These are phyloP conservation scores for Arctium minus DNA, from an alignment of 129 eudicot species.

Conservation along the genomic window DNA sequence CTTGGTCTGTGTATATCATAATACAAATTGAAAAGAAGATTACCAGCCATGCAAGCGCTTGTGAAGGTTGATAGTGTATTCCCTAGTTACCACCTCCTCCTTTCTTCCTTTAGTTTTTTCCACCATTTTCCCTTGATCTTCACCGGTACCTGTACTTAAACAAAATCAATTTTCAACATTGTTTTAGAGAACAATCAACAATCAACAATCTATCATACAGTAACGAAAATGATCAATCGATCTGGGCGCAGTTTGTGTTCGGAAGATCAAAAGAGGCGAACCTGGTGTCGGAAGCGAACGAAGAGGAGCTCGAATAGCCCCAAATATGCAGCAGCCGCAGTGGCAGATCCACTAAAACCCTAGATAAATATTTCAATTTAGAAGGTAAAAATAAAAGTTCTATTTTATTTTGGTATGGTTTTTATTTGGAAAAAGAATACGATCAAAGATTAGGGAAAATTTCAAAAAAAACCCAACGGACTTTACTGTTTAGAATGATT, in stretches of 20 bases:
- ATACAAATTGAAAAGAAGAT: background rate
- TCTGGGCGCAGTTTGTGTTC: background rate
- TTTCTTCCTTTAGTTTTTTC: constrained; percentile 43
- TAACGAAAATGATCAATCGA: background rate
- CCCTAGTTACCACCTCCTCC: constrained; percentile 52
- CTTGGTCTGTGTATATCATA: background rate
- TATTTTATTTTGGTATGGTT: no score
- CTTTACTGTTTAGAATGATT: no score
- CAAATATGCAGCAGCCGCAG: background rate
- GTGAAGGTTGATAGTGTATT: constrained; percentile 58
- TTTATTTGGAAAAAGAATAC: no score
- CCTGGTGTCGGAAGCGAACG: background rate
- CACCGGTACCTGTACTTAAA: background rate
- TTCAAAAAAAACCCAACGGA: no score
- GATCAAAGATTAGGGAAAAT: no score
- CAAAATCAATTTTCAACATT: no score
- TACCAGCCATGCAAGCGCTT: constrained; percentile 53
- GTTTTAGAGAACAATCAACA: background rate
- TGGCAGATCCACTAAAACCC: background rate
- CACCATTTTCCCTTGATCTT: constrained; percentile 30
- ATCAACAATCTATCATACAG: background rate
- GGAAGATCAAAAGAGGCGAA: no score
- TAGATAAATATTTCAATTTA: no score
- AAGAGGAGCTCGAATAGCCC: background rate
- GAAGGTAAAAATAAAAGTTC: no score